Evolutionary conservation across 352 stramenopile species (phyloP).

Genomic region (Globisporangium barbulae): DNA sequence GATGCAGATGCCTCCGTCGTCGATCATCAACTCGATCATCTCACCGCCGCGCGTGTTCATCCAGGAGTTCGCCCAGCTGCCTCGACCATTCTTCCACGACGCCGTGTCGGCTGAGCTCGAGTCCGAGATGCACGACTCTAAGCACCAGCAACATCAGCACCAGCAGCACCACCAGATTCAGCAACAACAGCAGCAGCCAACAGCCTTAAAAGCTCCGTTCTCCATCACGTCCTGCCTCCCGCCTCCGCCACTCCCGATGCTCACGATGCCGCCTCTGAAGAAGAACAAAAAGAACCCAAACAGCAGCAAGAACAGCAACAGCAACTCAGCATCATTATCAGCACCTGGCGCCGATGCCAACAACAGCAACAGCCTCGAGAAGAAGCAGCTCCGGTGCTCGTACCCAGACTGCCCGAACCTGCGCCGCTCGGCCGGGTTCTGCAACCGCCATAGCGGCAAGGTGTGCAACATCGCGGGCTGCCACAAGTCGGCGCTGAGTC

Average conservation of each 20-base stretch:
- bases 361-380: slow-evolving; percentile 24
- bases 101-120: slow-evolving; percentile 19
- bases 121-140: slow-evolving; percentile 22
- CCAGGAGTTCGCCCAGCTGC: slow-evolving; percentile 66
- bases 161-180: neutral
- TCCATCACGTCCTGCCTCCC: slow-evolving; percentile 51
- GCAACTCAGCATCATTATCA: neutral
- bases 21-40: slow-evolving; percentile 66
- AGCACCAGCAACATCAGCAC: slow-evolving; percentile 5
- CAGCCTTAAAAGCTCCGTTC: slow-evolving; percentile 24
- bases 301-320: slow-evolving; percentile 15
- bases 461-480: slow-evolving; percentile 66
- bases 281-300: slow-evolving; percentile 41
- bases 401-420: slow-evolving; percentile 77
- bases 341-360: neutral
- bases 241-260: slow-evolving; percentile 56
- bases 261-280: slow-evolving; percentile 74
- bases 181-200: neutral
- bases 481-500: slow-evolving; percentile 73
- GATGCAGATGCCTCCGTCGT: slow-evolving; percentile 23
- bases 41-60: slow-evolving; percentile 74
- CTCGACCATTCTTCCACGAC: slow-evolving; percentile 69
- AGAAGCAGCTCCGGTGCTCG: slow-evolving; percentile 72
- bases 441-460: slow-evolving; percentile 81
- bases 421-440: slow-evolving; percentile 71